Base-by-base conservation (phyloP, 2,329 filamentous ascomycete genomes). In the Clarireedia homoeocarpa region DNA sequence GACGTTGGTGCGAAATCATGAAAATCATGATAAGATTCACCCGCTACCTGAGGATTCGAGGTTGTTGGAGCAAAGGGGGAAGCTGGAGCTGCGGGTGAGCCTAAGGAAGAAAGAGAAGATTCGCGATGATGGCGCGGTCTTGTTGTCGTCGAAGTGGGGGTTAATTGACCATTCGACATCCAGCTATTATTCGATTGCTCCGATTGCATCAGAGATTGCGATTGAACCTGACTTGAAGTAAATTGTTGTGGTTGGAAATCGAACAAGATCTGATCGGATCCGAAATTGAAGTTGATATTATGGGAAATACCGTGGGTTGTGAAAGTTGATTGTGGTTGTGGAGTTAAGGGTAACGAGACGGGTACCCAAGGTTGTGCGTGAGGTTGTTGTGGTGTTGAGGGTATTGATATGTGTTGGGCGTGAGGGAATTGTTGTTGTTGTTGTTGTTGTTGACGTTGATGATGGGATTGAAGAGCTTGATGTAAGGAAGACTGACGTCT, bases 71-170 rank as follows among this genome's bases (percentile, higher is more conserved):
- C 77, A 66, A 75, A 84, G 3, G 82, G 81, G 17, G 82, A 85
- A 0, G 77, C 73, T 17, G 82, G 82, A n/a, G 78, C 80, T 38
- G 78, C 75, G 7, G 54, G 48, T 0, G 82, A 84, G 10, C 79
- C 80, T 42, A 84, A 64, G 0, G 82, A 84, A 0, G 82, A 84
- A 39, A 82, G 71, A 6, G 81, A 84, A 2, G 81, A 80, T 61
- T 84, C 81, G 62, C 82, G 77, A 47, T 84, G 75, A 63, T 85
- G 82, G 24, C 48, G 48, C 20, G 59, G 55, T 58, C 65, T 63
- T 5, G 47, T 49, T 17, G 65, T 64, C 14, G 62, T 61, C 17
- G 68, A 69, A 30, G 63, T 65, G n/a, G 67, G 67, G 6, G 67
- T 69, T 46, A 67, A 59, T 61, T 69, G 66, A 49, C 64, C 66